These are phyloP conservation scores for Pestalotiopsis sp. DNA, from an alignment of 2,329 filamentous ascomycete species.

Conservation along the genomic window DNA sequence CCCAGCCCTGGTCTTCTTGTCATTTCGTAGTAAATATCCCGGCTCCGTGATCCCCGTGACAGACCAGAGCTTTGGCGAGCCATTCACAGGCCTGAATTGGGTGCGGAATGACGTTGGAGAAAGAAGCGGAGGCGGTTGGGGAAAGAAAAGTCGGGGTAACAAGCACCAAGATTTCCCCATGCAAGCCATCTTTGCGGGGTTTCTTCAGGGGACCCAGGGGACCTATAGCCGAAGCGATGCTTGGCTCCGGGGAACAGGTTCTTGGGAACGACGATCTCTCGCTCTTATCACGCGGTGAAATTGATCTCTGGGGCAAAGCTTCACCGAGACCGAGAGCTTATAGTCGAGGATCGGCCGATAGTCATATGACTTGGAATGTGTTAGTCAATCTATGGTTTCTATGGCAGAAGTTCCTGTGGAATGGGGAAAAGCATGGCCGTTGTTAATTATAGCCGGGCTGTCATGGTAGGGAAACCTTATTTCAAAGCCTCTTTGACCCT, in stretches of 20 bases:
- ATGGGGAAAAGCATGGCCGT: too few species aligned
- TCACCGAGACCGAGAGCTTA: not conserved
- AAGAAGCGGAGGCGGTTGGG: not conserved
- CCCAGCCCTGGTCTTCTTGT: not conserved
- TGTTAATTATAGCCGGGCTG: too few species aligned
- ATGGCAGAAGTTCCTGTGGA: too few species aligned
- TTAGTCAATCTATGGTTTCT: too few species aligned
- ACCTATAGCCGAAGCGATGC: not conserved
- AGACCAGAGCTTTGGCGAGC: conserved; percentile 3
- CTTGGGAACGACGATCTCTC: not conserved
- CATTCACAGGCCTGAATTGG: conserved; percentile 6
- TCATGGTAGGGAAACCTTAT: too few species aligned
- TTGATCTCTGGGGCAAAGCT: not conserved
- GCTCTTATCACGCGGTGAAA: not conserved
- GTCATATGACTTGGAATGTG: not conserved
- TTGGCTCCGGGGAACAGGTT: not conserved
- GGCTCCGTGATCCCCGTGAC: conserved; percentile 11
- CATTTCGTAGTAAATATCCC: not conserved
- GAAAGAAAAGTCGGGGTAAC: not conserved
- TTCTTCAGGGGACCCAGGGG: not conserved
- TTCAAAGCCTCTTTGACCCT: too few species aligned
- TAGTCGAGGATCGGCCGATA: not conserved
- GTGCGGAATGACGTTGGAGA: conserved; percentile 13
- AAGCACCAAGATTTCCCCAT: not conserved
- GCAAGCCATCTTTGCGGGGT: not conserved